phyloP scores from a whole-genome alignment of 768 basidiomycete genomes.

The Panaeolus papilionaceus region DNA sequence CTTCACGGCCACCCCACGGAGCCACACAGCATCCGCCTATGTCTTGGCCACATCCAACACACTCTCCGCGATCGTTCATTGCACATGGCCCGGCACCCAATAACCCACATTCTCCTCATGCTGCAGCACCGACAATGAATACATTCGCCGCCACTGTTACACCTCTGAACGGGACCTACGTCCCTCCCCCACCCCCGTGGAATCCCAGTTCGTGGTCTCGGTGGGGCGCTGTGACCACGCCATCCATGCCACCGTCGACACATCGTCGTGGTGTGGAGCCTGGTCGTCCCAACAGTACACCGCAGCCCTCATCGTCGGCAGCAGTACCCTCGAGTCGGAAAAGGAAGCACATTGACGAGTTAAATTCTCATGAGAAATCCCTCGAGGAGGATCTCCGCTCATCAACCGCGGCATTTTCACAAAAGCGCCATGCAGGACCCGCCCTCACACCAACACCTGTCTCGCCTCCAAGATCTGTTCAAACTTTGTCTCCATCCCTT shows the following conservation, averaged over 20 bases:
- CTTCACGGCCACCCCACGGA: conserved; percentile 29
- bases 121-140: conserved; percentile 23
- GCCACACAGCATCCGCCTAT: conserved; percentile 27
- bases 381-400: conserved; percentile 33
- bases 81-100: conserved; percentile 21
- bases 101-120: conserved; percentile 26
- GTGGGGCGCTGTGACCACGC: conserved; percentile 53
- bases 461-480: conserved; percentile 42
- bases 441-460: conserved; percentile 37
- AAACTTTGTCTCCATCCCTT: conserved; percentile 65
- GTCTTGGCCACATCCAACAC: conserved; percentile 25
- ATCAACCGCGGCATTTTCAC: conserved; percentile 25
- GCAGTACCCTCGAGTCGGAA: conserved; percentile 37
- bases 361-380: conserved; percentile 29
- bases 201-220: conserved; percentile 47
- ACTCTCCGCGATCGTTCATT: conserved; percentile 22
- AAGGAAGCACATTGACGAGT: conserved; percentile 51
- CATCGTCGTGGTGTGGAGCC: conserved; percentile 44
- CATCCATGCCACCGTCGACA: conserved; percentile 50
- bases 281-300: conserved; percentile 36
- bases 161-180: conserved; percentile 20
- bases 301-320: conserved; percentile 46
- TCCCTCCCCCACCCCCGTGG: conserved; percentile 31
- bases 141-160: conserved; percentile 24
- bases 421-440: conserved; percentile 45